Base-by-base conservation (phyloP, 805 yeast species). In the Kregervanrija delftensis region DNA sequence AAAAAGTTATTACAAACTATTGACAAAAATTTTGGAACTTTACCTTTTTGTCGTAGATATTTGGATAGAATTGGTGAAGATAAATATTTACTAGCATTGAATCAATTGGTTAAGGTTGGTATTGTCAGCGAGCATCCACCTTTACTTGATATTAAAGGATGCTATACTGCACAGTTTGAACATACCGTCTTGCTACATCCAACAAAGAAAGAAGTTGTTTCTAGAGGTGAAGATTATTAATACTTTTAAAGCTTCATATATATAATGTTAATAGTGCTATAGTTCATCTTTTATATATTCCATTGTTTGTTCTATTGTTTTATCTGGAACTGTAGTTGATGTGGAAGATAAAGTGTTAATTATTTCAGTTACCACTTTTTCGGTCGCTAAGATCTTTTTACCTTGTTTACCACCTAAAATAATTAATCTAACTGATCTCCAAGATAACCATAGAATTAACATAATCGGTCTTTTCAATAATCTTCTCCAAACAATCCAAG, bases 11-110 rank as follows among this genome's bases (percentile, higher is more conserved):
- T 88, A 49, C 68, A 72, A 40, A 73, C 81, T 11, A 93, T 93
- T 56, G 82, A 88, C 60, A 71, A 75, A 45, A 79, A 86, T 56
- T 93, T 93, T 60, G 97, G 98, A 37, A 88, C 98, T 0, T 72
- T 93, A 54, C 98, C 99, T 3, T 93, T 90, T 79, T 93, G 99
- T 69, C 83, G 97, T 55, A 75, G 99, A 57, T 93, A 93, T 61
- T 71, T 93, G 60, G 99, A 93, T 60, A 76, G 95, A 52, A 58
- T 86, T 5, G 97, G 96, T 12, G 95, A 91, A 61, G 96, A 89
- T 39, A 90, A 89, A 67, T 91, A 93, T 58, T 70, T 91, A 46
- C 71, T 86, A 55, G 96, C 96, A 5, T 74, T 93, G 64, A 88
- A 85, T 66, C 83, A 79, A 56, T 72, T 93, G 60, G 96, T 88